Evolutionary conservation across 83 land plant genomes (phyloP).

Genomic region (Thuja plicata): DNA sequence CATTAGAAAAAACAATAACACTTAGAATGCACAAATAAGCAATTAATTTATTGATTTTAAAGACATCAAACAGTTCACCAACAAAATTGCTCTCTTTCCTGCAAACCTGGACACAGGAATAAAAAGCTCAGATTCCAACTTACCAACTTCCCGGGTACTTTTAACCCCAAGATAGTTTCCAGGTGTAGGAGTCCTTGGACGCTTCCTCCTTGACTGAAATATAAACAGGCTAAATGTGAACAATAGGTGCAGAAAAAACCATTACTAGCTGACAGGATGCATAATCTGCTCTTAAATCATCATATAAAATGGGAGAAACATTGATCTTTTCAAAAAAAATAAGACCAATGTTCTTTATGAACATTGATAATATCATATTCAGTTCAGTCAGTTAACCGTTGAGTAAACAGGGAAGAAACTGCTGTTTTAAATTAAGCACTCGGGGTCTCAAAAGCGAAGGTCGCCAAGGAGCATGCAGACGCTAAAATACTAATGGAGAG

Average conservation of each 20-base stretch:
- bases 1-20: not conserved
- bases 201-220: conserved; percentile 88
- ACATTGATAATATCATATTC: not conserved
- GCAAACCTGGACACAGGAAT: not conserved
- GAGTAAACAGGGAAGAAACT: not conserved
- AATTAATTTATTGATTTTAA: not conserved
- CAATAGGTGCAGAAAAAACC: not conserved
- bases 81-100: not conserved
- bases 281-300: not conserved
- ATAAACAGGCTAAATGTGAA: not conserved
- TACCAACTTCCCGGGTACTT: conserved; percentile 50
- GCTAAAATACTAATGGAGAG: not conserved
- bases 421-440: not conserved
- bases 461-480: not conserved
- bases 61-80: not conserved
- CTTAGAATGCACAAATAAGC: not conserved
- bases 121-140: conserved; percentile 16
- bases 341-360: not conserved
- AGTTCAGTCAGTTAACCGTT: not conserved
- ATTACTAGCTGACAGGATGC: not conserved
- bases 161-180: conserved; percentile 89
- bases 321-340: not conserved
- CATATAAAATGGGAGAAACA: not conserved
- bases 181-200: conserved; percentile 94
- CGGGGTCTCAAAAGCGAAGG: not conserved